Percentiles rank a stretch among this genome's conserved stretches.
Evolutionary conservation across 768 basidiomycete genomes (phyloP).

Genomic region (Termitomyces sp.): DNA sequence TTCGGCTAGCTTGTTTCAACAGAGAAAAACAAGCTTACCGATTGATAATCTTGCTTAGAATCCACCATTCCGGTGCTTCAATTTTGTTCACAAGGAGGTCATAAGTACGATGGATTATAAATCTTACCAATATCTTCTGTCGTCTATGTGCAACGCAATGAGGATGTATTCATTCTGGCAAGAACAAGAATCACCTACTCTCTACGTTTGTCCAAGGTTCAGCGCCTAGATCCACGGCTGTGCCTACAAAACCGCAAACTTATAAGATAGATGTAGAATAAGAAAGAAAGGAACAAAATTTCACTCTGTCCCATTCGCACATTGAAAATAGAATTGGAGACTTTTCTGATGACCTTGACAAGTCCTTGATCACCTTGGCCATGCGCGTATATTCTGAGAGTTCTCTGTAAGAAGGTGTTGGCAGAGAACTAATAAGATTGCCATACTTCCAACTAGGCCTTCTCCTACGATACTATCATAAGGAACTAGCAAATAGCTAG

Average conservation of each 20-base stretch:
- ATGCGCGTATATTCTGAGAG: constrained; percentile 44
- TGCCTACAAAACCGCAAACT: constrained; percentile 33
- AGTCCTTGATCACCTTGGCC: constrained; percentile 51
- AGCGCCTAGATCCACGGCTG: constrained; percentile 47
- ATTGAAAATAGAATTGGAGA: constrained; percentile 55
- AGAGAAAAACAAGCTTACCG: constrained; percentile 27
- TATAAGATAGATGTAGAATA: background rate
- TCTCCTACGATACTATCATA: constrained; percentile 51
- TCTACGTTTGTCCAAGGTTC: constrained; percentile 62
- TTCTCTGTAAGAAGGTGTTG: background rate
- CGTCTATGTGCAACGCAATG: constrained; percentile 29
- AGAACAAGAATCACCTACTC: constrained; percentile 30
- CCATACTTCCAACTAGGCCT: constrained; percentile 49
- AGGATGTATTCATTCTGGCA: background rate
- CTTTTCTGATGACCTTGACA: constrained; percentile 41
- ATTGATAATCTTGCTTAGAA: constrained; percentile 55
- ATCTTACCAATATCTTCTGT: constrained; percentile 41
- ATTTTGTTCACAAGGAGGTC: background rate
- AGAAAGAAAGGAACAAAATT: background rate
- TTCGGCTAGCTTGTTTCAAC: background rate
- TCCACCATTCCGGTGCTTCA: constrained; percentile 40
- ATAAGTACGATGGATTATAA: background rate
- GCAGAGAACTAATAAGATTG: background rate
- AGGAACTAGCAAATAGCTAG: constrained; percentile 42
- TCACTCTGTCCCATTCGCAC: constrained; percentile 65